Evolutionary conservation across 345 rosid genomes (phyloP).

Genomic region (Corchorus olitorius): DNA sequence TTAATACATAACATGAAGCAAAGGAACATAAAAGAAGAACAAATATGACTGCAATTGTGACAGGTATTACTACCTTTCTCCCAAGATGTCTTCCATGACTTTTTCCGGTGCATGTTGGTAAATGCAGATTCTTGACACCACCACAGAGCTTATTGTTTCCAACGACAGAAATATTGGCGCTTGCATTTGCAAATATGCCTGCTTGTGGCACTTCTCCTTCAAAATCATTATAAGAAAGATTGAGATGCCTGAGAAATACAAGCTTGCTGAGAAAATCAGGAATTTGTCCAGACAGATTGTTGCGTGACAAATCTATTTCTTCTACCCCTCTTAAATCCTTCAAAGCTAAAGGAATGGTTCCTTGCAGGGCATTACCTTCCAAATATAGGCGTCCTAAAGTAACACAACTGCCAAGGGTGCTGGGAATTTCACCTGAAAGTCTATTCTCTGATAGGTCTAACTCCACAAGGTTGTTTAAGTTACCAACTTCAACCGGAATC

Average conservation of each 20-base stretch:
- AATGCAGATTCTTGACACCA: background rate
- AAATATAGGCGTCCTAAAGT: background rate
- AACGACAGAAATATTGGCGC: background rate
- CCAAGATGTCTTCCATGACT: background rate
- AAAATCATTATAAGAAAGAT: slow-evolving; percentile 8
- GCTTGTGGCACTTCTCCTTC: background rate
- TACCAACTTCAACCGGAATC: slow-evolving; percentile 22
- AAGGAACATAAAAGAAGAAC: background rate
- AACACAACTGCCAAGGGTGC: background rate
- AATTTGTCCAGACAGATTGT: background rate
- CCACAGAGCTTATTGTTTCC: slow-evolving; percentile 10
- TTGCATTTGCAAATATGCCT: slow-evolving; percentile 4
- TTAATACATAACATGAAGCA: background rate
- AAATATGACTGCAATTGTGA: background rate
- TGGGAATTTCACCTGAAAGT: slow-evolving; percentile 26
- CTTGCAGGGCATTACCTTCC: too few relatives aligned
- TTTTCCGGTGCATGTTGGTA: background rate
- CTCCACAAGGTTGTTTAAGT: background rate
- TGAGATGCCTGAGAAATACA: background rate
- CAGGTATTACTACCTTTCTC: background rate
- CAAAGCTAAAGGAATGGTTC: background rate
- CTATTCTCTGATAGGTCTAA: too few relatives aligned
- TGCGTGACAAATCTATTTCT: background rate
- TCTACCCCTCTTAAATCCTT: background rate
- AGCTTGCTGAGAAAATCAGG: background rate